phyloP scores from a whole-genome alignment of 2,329 filamentous ascomycete genomes.

The Ascochyta clinopodiicola region DNA sequence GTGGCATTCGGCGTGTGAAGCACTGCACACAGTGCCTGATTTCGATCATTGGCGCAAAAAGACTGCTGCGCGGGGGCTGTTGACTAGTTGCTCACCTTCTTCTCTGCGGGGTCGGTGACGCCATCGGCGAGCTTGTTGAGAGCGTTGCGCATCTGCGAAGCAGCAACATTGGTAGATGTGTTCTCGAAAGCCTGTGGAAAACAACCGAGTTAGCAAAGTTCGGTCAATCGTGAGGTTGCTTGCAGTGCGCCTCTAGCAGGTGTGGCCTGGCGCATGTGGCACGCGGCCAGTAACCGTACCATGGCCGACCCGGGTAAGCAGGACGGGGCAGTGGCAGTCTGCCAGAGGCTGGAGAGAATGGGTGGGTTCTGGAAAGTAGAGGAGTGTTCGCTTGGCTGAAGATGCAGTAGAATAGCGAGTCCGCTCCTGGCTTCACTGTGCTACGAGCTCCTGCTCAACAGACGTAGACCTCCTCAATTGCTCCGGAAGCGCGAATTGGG shows the following conservation, averaged over 20 bases:
- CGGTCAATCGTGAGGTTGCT: background rate
- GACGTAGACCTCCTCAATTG: background rate
- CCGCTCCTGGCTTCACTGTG: background rate
- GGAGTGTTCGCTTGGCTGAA: background rate
- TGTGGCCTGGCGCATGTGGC: background rate
- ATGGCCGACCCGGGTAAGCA: background rate
- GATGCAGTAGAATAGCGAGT: background rate
- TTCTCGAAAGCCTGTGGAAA: constrained; percentile 89
- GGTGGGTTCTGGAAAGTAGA: background rate
- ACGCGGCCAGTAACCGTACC: background rate
- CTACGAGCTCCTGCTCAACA: background rate
- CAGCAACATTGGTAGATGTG: constrained; percentile 96
- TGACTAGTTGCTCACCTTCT: constrained; percentile 68
- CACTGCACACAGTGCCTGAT: background rate
- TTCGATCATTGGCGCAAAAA: background rate
- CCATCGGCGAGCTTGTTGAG: constrained; percentile 91
- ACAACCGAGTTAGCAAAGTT: constrained; percentile 10
- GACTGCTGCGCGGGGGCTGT: background rate
- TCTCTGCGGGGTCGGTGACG: constrained; percentile 76
- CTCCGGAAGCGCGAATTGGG: background rate
- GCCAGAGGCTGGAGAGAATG: background rate
- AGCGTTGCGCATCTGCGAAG: constrained; percentile 98
- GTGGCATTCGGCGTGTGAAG: constrained; percentile 1
- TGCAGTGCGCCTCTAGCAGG: background rate
- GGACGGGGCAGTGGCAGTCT: background rate